phyloP scores from a whole-genome alignment of 2,329 filamentous ascomycete genomes.

The Aspergillus puulaauensis region DNA sequence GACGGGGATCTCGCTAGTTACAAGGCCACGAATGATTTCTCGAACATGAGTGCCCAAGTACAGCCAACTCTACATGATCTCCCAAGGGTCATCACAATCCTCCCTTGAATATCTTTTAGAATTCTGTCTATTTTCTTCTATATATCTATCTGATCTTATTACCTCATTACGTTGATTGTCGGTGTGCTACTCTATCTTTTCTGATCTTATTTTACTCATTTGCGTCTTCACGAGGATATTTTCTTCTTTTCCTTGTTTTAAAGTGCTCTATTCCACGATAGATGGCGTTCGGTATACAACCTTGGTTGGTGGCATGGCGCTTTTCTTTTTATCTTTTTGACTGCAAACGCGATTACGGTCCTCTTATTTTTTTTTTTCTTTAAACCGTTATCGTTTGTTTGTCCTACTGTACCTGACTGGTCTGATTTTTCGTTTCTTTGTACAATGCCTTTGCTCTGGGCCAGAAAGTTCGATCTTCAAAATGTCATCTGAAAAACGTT shows the following conservation, averaged over 20 bases:
- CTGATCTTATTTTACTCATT: conserved; percentile 27
- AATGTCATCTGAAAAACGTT: no score
- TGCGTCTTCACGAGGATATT: conserved; percentile 25
- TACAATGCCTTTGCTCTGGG: no score
- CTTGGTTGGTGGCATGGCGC: conserved; percentile 34
- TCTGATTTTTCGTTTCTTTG: no score
- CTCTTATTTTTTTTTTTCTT: no score
- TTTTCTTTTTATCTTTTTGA: conserved; percentile 14
- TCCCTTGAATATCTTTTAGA: no score
- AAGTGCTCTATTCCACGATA: conserved; percentile 36
- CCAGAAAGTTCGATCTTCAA: no score
- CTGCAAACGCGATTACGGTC: no score
- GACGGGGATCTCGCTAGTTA: conserved; percentile 81
- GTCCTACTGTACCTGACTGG: no score
- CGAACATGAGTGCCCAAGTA: conserved; percentile 70
- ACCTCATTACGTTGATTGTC: conserved; percentile 5
- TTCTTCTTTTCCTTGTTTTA: conserved; percentile 13
- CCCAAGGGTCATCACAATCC: no score
- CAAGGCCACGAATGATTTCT: conserved; percentile 82
- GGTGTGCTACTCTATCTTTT: conserved; percentile 16
- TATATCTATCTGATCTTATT: no score
- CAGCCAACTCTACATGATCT: conserved; percentile 52
- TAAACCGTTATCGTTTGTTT: no score
- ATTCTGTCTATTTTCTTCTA: no score
- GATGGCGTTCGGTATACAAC: conserved; percentile 40